phyloP scores from a whole-genome alignment of 108 stramenopile species.

The Epithemia pelagica region DNA sequence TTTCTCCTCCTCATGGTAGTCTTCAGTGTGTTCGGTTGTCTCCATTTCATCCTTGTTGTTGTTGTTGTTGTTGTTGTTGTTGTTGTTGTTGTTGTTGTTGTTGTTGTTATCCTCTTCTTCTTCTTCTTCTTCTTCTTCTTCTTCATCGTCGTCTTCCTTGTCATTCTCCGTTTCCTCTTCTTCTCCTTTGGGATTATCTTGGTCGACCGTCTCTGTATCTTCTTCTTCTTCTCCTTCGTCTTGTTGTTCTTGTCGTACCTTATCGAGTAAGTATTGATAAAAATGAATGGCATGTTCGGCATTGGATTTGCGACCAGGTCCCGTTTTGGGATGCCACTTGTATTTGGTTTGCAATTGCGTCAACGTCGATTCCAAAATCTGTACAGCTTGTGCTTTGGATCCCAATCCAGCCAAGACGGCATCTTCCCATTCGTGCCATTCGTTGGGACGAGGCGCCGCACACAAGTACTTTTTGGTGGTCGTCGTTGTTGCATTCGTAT shows the following conservation, averaged over 20 bases:
- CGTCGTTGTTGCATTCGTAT: too few relatives aligned
- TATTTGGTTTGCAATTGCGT: constrained; percentile 12
- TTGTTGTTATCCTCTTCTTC: not conserved
- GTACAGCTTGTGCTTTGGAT: constrained; percentile 13
- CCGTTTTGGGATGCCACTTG: constrained; percentile 22
- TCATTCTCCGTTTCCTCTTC: constrained; percentile 14
- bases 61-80: not conserved
- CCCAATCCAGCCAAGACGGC: constrained; percentile 33
- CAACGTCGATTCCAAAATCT: constrained; percentile 25
- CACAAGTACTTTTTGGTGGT: constrained; percentile 22
- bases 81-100: not conserved
- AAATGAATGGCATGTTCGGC: constrained; percentile 53
- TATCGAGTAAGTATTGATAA: constrained; percentile 43
- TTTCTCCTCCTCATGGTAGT: constrained; percentile 1
- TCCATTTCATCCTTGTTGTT: not conserved
- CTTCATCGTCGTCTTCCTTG: constrained; percentile 71
- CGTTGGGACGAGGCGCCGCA: constrained; percentile 40
- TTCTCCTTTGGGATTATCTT: constrained; percentile 16
- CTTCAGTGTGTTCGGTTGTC: not conserved
- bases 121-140: constrained; percentile 5
- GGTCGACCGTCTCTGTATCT: constrained; percentile 16
- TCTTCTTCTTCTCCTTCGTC: not conserved
- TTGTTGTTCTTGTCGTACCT: not conserved
- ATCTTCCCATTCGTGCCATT: constrained; percentile 37
- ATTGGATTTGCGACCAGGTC: constrained; percentile 48